Evolutionary conservation across 306 rosid genomes (phyloP).

Genomic region (Citrullus colocynthis): DNA sequence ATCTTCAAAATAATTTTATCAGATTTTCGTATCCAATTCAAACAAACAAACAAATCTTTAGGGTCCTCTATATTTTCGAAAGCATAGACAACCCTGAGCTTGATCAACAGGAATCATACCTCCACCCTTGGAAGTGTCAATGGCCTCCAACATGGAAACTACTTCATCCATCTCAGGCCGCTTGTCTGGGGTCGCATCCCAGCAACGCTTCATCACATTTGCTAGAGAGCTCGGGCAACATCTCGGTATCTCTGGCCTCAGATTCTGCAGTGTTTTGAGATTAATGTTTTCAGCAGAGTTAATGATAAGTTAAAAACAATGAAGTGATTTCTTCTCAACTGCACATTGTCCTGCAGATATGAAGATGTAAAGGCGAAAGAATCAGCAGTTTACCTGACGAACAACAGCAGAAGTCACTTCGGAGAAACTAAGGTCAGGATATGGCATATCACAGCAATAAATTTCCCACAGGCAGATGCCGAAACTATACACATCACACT

Average conservation of each 20-base stretch:
- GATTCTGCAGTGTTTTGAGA: slow-evolving; percentile 42
- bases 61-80: slow-evolving; percentile 75
- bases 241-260: slow-evolving; percentile 94
- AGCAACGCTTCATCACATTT: slow-evolving; percentile 91
- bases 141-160: slow-evolving; percentile 81
- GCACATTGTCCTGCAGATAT: not conserved
- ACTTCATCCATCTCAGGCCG: slow-evolving; percentile 97
- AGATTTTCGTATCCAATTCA: slow-evolving; percentile 17
- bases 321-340: not conserved
- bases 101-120: slow-evolving; percentile 96
- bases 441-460: slow-evolving; percentile 99
- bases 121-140: slow-evolving; percentile 92
- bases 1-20: slow-evolving; percentile 48
- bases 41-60: slow-evolving; percentile 20
- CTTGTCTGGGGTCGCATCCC: slow-evolving; percentile 90
- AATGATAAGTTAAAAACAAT: not conserved
- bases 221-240: slow-evolving; percentile 90
- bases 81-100: slow-evolving; percentile 78
- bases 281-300: not conserved
- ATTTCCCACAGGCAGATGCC: slow-evolving; percentile 95
- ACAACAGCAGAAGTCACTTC: slow-evolving; percentile 96
- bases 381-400: slow-evolving; percentile 55
- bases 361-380: not conserved
- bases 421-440: slow-evolving; percentile 92
- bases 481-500: slow-evolving; percentile 93